These are phyloP conservation scores for Botrytis aclada DNA, from an alignment of 2,329 filamentous ascomycete genomes.

Conservation along the genomic window DNA sequence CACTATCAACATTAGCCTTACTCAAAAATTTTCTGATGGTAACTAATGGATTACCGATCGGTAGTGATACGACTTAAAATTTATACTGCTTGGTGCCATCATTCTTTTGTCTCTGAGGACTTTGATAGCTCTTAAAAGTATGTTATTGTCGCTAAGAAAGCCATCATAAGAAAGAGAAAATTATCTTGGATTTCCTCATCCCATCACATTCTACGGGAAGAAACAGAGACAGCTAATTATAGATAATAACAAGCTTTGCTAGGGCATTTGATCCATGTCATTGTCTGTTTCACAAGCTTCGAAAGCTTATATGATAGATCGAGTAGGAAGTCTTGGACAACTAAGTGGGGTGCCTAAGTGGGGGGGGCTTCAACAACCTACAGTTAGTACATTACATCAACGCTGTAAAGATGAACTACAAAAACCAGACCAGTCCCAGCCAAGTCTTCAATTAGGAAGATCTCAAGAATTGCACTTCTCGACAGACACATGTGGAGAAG, in stretches of 20 bases:
- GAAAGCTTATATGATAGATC: background rate
- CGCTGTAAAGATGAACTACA: background rate
- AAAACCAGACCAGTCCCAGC: background rate
- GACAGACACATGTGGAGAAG: background rate
- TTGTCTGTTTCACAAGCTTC: background rate
- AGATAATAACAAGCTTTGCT: background rate
- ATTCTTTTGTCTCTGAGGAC: background rate
- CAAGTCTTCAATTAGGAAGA: background rate
- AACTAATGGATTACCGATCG: background rate
- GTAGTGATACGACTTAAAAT: fast-evolving
- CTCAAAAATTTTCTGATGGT: background rate
- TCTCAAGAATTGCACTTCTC: background rate
- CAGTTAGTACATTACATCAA: background rate
- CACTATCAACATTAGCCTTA: background rate
- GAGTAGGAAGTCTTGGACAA: background rate
- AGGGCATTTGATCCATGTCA: no score
- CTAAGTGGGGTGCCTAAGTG: background rate
- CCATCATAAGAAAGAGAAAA: background rate
- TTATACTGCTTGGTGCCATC: background rate
- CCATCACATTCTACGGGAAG: no score
- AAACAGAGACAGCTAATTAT: no score
- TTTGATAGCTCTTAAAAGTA: background rate
- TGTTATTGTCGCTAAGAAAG: background rate
- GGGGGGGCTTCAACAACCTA: background rate
- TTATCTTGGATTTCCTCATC: background rate